Conservation (phyloP, 495 filamentous ascomycete genomes). For the Tuber melanosporum region DNA sequence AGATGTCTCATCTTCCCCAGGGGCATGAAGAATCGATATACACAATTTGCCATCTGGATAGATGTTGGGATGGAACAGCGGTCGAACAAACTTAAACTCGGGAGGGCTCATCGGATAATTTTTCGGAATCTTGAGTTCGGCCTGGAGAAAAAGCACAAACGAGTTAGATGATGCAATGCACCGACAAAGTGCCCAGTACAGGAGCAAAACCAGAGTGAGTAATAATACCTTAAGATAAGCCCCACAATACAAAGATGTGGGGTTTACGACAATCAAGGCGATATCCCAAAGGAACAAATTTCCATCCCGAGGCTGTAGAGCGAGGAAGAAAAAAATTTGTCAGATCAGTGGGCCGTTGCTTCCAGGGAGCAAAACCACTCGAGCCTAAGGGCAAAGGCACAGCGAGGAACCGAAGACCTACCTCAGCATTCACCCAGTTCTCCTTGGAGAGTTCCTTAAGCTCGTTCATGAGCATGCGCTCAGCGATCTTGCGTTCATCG, state of each 20-base stretch:
- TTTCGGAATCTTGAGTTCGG: constrained; percentile 74
- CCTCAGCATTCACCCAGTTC: constrained; percentile 88
- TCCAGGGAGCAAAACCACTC: neutral
- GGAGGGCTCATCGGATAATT: constrained; percentile 93
- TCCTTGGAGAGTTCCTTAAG: constrained; percentile 75
- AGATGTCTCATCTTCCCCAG: constrained; percentile 85
- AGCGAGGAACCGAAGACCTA: constrained; percentile 43
- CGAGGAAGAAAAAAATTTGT: constrained; percentile 7
- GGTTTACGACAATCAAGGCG: constrained; percentile 84
- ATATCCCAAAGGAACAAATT: constrained; percentile 82
- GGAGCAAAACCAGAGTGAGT: constrained; percentile 4
- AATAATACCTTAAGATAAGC: constrained; percentile 70
- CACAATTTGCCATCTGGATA: constrained; percentile 85
- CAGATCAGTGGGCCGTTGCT: neutral
- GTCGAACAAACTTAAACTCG: constrained; percentile 76
- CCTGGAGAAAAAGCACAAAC: constrained; percentile 43
- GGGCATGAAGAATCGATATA: constrained; percentile 91
- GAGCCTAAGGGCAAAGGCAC: neutral
- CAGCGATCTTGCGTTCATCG: constrained; percentile 49
- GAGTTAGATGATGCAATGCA: constrained; percentile 5
- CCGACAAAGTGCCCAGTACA: constrained; percentile 2
- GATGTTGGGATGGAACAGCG: constrained; percentile 88
- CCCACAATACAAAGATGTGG: constrained; percentile 82
- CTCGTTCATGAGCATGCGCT: constrained; percentile 83
- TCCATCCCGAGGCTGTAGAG: constrained; percentile 54